phyloP scores from a whole-genome alignment of 768 basidiomycete genomes.

The Boletus rufocinnamomeus region DNA sequence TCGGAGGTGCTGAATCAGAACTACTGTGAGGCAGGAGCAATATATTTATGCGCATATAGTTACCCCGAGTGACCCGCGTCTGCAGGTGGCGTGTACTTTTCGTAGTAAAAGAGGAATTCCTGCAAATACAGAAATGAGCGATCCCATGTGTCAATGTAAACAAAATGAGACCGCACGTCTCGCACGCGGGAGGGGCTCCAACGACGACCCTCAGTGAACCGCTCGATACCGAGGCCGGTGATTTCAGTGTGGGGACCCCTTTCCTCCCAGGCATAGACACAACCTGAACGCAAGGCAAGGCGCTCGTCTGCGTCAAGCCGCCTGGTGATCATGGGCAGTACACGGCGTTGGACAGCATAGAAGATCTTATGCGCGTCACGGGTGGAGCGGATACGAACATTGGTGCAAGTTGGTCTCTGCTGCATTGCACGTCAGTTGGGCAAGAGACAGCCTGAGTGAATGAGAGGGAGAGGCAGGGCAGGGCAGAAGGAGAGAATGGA shows the following conservation, averaged over 20 bases:
- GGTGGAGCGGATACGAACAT: constrained; percentile 73
- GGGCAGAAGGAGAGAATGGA: constrained; percentile 22
- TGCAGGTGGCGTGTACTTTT: constrained; percentile 58
- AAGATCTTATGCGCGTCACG: constrained; percentile 83
- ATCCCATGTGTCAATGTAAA: constrained; percentile 1
- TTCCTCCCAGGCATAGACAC: constrained; percentile 71
- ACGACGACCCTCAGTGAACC: constrained; percentile 80
- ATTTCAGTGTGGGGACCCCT: constrained; percentile 72
- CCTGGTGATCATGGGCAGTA: constrained; percentile 72
- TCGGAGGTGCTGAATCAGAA: constrained; percentile 38
- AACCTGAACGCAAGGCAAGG: constrained; percentile 46
- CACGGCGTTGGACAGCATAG: constrained; percentile 62
- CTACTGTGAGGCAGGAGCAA: constrained; percentile 9
- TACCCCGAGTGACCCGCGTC: constrained; percentile 48
- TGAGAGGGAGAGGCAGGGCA: constrained; percentile 11
- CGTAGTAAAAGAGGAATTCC: constrained; percentile 87
- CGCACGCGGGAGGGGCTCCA: constrained; percentile 85
- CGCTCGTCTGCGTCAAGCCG: constrained; percentile 79
- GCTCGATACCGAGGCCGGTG: constrained; percentile 78
- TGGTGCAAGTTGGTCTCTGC: constrained; percentile 64
- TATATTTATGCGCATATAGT: constrained; percentile 13
- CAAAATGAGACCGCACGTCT: constrained; percentile 53
- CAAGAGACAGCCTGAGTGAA: constrained; percentile 19
- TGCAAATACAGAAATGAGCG: constrained; percentile 34
- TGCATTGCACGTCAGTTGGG: constrained; percentile 46